A percentile compares a stretch with the other conserved stretches of the same genome.
phyloP scores from a whole-genome alignment of 345 rosid species.

The Draba incana region DNA sequence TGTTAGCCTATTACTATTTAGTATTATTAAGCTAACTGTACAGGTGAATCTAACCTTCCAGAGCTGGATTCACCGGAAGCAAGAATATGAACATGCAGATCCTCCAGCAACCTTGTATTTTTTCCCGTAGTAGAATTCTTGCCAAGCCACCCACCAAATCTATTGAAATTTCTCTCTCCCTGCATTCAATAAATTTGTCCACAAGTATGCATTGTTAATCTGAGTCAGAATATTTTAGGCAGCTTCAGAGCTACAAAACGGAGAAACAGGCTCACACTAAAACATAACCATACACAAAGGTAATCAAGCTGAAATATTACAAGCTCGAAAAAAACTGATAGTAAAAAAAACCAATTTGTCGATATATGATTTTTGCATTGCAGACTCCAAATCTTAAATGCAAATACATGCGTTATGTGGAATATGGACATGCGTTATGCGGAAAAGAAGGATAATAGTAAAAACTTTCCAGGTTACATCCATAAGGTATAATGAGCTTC shows the following conservation, averaged over 20 bases:
- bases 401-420: not conserved
- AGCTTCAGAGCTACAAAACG: slow-evolving; percentile 12
- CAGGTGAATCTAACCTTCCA: slow-evolving; percentile 63
- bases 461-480: slow-evolving; percentile 19
- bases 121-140: slow-evolving; percentile 88
- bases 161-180: slow-evolving; percentile 96
- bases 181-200: slow-evolving; percentile 44
- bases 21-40: not conserved
- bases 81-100: slow-evolving; percentile 90
- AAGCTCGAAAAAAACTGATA: slow-evolving; percentile 5
- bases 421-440: slow-evolving; percentile 24
- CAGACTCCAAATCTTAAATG: slow-evolving; percentile 16
- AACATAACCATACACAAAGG: slow-evolving; percentile 15
- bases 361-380: slow-evolving; percentile 24
- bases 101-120: slow-evolving; percentile 85
- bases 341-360: slow-evolving; percentile 14
- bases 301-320: slow-evolving; percentile 16
- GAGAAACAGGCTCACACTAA: slow-evolving; percentile 27
- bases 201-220: slow-evolving; percentile 26
- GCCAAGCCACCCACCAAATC: slow-evolving; percentile 99
- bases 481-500: slow-evolving; percentile 16
- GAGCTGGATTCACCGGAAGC: slow-evolving; percentile 83
- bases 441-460: slow-evolving; percentile 22
- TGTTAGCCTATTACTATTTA: too few species aligned
- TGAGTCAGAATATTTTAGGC: slow-evolving; percentile 9